These are phyloP conservation scores for Neltuma alba DNA, from an alignment of 306 rosid genomes.

Conservation along the genomic window DNA sequence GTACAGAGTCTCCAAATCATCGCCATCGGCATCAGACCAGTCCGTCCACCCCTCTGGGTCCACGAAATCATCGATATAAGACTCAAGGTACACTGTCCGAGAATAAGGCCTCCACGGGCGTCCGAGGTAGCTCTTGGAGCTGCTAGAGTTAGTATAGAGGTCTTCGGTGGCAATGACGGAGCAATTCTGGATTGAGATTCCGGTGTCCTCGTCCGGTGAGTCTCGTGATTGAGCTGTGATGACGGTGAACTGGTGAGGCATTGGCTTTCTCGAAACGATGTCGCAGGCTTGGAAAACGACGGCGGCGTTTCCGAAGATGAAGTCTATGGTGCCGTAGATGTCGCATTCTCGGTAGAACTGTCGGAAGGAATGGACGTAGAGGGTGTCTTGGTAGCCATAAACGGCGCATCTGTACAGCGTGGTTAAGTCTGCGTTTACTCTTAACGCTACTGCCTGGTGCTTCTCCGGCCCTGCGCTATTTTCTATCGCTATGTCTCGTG, in stretches of 20 bases:
- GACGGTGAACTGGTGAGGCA: slow-evolving; percentile 60
- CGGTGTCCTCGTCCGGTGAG: slow-evolving; percentile 61
- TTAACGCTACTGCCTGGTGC: slow-evolving; percentile 75
- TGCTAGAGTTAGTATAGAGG: slow-evolving; percentile 39
- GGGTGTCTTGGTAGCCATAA: slow-evolving; percentile 68
- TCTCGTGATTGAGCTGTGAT: slow-evolving; percentile 77
- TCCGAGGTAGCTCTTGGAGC: slow-evolving; percentile 69
- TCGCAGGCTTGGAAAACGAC: slow-evolving; percentile 65
- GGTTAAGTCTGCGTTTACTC: slow-evolving; percentile 72
- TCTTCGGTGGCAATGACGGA: slow-evolving; percentile 59
- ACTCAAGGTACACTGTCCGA: slow-evolving; percentile 57
- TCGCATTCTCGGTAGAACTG: slow-evolving; percentile 85
- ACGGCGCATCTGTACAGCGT: slow-evolving; percentile 64
- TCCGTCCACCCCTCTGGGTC: slow-evolving; percentile 65
- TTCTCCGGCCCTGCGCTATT: slow-evolving; percentile 75
- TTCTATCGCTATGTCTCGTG: slow-evolving; percentile 66
- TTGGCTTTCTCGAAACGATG: slow-evolving; percentile 58
- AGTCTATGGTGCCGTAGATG: slow-evolving; percentile 77
- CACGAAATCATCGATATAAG: slow-evolving; percentile 63
- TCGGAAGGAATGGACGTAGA: slow-evolving; percentile 71
- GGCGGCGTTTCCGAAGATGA: slow-evolving; percentile 81
- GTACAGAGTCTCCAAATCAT: slow-evolving; percentile 57
- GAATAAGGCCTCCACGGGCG: slow-evolving; percentile 75
- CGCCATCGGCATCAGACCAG: slow-evolving; percentile 41
- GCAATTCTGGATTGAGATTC: slow-evolving; percentile 80